Evolutionary conservation across 2,329 filamentous ascomycete species (phyloP).

Genomic region (Graphiopsis chlorocephala): DNA sequence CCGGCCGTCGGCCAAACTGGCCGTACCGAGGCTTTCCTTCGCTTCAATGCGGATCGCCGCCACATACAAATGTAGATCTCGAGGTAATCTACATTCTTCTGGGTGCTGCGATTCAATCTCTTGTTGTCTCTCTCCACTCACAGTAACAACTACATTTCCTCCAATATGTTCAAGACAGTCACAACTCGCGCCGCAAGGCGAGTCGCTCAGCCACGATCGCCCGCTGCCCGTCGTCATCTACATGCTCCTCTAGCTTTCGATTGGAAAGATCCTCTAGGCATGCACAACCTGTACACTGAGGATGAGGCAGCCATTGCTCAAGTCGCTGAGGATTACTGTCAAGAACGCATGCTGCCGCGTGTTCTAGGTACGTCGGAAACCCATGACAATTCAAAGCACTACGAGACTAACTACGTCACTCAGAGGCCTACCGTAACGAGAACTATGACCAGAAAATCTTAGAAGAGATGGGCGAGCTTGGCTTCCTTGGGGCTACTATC

Average conservation of each 20-base stretch:
- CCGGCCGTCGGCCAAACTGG: not conserved
- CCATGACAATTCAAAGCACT: not conserved
- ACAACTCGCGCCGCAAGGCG: constrained; percentile 40
- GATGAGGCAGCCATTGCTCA: constrained; percentile 89
- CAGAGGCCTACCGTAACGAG: constrained; percentile 84
- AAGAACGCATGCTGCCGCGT: constrained; percentile 80
- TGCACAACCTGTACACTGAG: constrained; percentile 75
- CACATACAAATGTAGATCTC: not conserved
- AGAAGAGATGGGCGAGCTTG: constrained; percentile 87
- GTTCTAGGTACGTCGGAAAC: constrained; percentile 65
- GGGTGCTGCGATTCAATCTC: not conserved
- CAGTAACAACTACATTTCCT: not conserved
- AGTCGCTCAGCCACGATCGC: constrained; percentile 31
- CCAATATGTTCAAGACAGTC: constrained; percentile 45
- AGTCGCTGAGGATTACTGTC: constrained; percentile 89
- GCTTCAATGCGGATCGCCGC: constrained; percentile 6
- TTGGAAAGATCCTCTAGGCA: constrained; percentile 85
- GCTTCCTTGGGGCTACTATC: constrained; percentile 82
- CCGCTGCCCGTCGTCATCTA: constrained; percentile 39
- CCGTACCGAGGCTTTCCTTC: not conserved
- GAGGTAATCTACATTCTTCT: not conserved
- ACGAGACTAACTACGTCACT: not conserved
- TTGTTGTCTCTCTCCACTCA: not conserved
- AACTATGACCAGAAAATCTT: constrained; percentile 82
- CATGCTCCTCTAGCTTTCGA: constrained; percentile 61